Conservation (phyloP, 2,329 filamentous ascomycete species). For the Berkeleyomyces rouxiae region DNA sequence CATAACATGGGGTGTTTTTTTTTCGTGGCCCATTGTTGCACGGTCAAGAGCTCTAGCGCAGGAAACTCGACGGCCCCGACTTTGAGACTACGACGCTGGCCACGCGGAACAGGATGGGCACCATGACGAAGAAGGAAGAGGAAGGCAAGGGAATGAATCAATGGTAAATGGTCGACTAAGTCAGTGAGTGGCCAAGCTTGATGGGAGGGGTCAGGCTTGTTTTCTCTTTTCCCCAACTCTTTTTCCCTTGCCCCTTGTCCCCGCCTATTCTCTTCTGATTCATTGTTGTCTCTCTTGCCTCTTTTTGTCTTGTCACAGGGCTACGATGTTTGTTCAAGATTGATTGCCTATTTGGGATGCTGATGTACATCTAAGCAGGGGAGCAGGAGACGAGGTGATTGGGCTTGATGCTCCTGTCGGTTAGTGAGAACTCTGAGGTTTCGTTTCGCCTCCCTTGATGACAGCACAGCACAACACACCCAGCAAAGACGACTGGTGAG, state of each 20-base stretch:
- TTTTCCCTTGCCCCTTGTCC: neutral
- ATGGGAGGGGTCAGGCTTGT: neutral
- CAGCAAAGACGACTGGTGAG: neutral
- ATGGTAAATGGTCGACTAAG: neutral
- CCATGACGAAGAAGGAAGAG: neutral
- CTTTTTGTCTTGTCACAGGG: neutral
- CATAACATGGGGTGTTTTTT: too few relatives aligned
- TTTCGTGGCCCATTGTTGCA: too few relatives aligned
- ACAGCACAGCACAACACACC: neutral
- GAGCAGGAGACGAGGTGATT: neutral
- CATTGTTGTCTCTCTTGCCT: neutral
- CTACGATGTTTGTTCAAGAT: slow-evolving; percentile 3
- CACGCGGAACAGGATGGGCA: neutral
- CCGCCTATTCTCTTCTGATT: neutral
- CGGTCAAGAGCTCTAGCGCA: too few relatives aligned
- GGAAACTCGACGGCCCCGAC: too few relatives aligned
- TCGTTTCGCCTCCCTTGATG: neutral
- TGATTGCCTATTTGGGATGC: slow-evolving; percentile 7
- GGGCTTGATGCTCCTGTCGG: neutral
- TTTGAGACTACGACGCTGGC: neutral
- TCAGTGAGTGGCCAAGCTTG: neutral
- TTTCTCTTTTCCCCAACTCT: neutral
- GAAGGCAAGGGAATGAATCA: neutral
- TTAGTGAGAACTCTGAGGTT: neutral
- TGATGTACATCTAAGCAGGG: neutral